A percentile compares a stretch with the other conserved stretches of the same genome.
Conservation (phyloP, 768 basidiomycete genomes). For the Epithele typhae region DNA sequence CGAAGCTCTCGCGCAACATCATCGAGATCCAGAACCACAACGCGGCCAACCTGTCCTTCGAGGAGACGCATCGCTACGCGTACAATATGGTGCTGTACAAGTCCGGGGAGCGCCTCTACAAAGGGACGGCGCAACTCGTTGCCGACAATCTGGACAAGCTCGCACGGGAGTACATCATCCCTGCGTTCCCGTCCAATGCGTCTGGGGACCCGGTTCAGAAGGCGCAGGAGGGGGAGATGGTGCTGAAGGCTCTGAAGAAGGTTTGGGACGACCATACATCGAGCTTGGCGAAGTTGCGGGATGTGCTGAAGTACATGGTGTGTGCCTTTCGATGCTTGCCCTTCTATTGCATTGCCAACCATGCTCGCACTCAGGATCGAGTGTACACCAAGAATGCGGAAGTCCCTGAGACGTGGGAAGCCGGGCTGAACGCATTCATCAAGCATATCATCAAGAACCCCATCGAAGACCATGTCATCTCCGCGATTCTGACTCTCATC, state of each 20-base stretch:
- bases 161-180: constrained; percentile 70
- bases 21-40: constrained; percentile 94
- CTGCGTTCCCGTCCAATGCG: constrained; percentile 75
- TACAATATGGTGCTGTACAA: constrained; percentile 93
- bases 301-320: constrained; percentile 97
- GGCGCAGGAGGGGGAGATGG: constrained; percentile 77
- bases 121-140: constrained; percentile 76
- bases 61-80: constrained; percentile 91
- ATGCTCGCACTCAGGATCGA: constrained; percentile 64
- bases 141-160: constrained; percentile 78
- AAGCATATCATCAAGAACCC: constrained; percentile 74
- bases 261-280: constrained; percentile 95
- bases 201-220: constrained; percentile 66
- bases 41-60: constrained; percentile 81
- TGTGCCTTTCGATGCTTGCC: constrained; percentile 2
- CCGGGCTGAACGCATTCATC: constrained; percentile 80
- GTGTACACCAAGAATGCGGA: constrained; percentile 73
- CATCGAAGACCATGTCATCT: constrained; percentile 78
- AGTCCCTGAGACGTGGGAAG: constrained; percentile 77
- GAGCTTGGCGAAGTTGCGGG: constrained; percentile 83
- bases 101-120: constrained; percentile 81
- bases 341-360: neutral
- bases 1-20: constrained; percentile 77
- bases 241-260: constrained; percentile 75
- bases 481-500: constrained; percentile 82